Percentiles rank a stretch among this genome's conserved stretches.
Conservation (phyloP, 495 filamentous ascomycete genomes). For the Penicillium dipodomyicola region DNA sequence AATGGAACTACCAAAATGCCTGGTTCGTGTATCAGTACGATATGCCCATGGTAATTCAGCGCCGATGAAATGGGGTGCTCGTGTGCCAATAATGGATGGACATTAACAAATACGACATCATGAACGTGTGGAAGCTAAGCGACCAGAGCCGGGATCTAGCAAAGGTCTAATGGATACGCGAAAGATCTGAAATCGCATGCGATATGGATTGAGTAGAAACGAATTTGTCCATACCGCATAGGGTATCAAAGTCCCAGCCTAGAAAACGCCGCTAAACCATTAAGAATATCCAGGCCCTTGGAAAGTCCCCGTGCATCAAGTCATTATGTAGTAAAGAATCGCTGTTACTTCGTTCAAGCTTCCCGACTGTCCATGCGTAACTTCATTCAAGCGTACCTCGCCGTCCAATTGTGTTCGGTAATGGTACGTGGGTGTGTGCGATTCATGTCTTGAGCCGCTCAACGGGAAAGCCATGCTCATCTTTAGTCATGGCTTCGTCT, state of each 20-base stretch:
- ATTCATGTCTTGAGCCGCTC: constrained; percentile 17
- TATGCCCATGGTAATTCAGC: constrained; percentile 30
- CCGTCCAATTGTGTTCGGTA: constrained; percentile 1
- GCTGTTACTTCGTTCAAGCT: constrained; percentile 10
- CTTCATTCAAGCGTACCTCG: constrained; percentile 18
- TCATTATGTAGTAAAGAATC: constrained; percentile 23
- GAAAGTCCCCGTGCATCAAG: constrained; percentile 22
- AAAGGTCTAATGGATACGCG: constrained; percentile 12
- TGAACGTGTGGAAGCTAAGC: not conserved
- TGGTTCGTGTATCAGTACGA: constrained; percentile 38
- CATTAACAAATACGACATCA: not conserved
- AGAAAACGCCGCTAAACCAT: constrained; percentile 20
- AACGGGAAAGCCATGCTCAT: constrained; percentile 12
- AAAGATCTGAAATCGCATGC: constrained; percentile 14
- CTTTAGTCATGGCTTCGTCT: constrained; percentile 2
- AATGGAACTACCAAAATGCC: constrained; percentile 31
- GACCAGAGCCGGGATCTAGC: not conserved
- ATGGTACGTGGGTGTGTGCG: not conserved
- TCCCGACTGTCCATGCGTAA: constrained; percentile 16
- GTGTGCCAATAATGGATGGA: not conserved
- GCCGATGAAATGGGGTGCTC: constrained; percentile 3
- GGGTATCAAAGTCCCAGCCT: constrained; percentile 31
- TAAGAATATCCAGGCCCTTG: constrained; percentile 14
- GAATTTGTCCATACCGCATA: constrained; percentile 20
- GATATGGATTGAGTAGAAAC: constrained; percentile 13